Evolutionary conservation across 306 rosid species (phyloP), one percentile per base, ranked within the genome.

Genomic region (Sesbania bispinosa): DNA sequence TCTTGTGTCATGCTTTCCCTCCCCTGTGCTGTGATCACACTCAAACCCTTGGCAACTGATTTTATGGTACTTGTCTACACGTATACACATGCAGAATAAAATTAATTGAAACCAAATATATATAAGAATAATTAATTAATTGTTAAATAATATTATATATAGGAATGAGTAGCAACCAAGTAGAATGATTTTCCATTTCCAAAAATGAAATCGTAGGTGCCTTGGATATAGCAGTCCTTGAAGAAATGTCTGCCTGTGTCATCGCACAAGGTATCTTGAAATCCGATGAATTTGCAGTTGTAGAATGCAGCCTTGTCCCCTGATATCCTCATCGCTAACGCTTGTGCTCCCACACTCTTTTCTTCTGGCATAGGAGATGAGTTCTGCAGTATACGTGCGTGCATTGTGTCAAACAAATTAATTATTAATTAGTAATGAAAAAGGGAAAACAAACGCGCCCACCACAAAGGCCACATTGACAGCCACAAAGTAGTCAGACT

Each of bases 11-110:
- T 32, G 1, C 36, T 33, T 67, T 64, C 66, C 35, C 88, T 84
- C 4, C 78, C 89, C 68, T 86, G 92, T 33, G 96, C 92, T 38
- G 92, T 81, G 5, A 89, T 85, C 21, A 83, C 85, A 10, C 86
- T 81, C 51, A 55, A 18, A 2, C 81, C 79, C 21, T 79, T 50
- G 0, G 85, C 87, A 3, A 86, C 84, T 33, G 92, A 82, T 2
- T 48, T 10, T 71, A 89, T 69, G 3, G 55, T 82, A 3, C 30
- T 78, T 10, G 47, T 80, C 90, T 83, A 50, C 66, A 62, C 30
- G 15, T n/a, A n/a, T n/a, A n/a, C n/a, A n/a, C n/a, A n/a, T n/a
- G n/a, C n/a, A n/a, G n/a, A n/a, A n/a, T n/a, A n/a, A n/a, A n/a
- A n/a, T n/a, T n/a, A n/a, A n/a, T n/a, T n/a, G n/a, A n/a, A n/a